Conservation (phyloP, 108 stramenopile genomes). For the Fragilaria crotonensis region DNA sequence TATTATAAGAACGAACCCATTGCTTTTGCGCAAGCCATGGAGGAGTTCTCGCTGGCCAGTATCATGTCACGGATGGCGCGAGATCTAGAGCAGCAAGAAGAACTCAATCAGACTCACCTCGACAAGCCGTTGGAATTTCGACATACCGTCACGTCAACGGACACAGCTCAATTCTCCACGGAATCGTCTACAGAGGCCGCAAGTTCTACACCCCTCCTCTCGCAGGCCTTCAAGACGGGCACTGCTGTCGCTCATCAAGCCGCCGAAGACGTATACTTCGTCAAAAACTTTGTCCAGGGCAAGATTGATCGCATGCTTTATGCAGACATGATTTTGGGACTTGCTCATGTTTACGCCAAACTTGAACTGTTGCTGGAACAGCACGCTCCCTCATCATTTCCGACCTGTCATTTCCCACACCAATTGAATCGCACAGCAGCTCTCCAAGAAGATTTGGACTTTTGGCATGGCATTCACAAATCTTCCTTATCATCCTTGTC, state of each 20-base stretch:
- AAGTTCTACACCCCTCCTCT: no score
- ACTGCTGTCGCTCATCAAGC: conserved; percentile 74
- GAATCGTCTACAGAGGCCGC: neutral
- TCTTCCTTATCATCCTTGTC: neutral
- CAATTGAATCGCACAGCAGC: conserved; percentile 50
- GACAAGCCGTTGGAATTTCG: neutral
- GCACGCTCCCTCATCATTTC: conserved; percentile 53
- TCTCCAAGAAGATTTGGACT: conserved; percentile 69
- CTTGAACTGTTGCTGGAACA: conserved; percentile 61
- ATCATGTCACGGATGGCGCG: neutral
- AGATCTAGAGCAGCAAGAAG: neutral
- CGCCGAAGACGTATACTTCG: conserved; percentile 87
- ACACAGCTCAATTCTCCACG: neutral
- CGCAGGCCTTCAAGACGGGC: conserved; percentile 70
- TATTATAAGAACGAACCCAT: neutral
- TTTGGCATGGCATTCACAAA: conserved; percentile 26
- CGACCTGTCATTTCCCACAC: conserved; percentile 64
- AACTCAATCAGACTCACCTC: neutral
- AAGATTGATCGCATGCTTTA: conserved; percentile 72
- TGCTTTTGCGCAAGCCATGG: neutral
- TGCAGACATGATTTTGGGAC: conserved; percentile 38
- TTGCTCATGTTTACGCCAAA: conserved; percentile 63
- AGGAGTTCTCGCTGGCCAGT: neutral
- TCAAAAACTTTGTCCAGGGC: conserved; percentile 76
- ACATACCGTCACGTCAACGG: neutral